These are phyloP conservation scores for Crataegus laevigata DNA, from an alignment of 306 rosid genomes.

Conservation along the genomic window DNA sequence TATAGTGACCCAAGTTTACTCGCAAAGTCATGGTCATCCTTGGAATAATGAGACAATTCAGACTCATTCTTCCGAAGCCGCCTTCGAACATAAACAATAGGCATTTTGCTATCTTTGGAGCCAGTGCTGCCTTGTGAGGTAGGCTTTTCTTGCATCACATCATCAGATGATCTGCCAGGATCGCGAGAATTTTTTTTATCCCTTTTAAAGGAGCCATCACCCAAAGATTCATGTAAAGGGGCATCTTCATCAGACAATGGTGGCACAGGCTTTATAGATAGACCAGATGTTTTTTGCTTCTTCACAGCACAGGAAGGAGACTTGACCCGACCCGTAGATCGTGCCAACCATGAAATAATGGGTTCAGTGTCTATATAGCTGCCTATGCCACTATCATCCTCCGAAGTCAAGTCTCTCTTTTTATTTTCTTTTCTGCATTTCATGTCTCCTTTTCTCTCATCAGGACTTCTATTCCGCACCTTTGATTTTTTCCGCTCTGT, in stretches of 20 bases:
- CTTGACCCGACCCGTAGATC: conserved; percentile 55
- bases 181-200: conserved; percentile 21
- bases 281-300: conserved; percentile 57
- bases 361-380: conserved; percentile 82
- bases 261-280: conserved; percentile 29
- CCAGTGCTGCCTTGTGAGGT: conserved; percentile 32
- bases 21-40: conserved; percentile 18
- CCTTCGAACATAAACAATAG: conserved; percentile 79
- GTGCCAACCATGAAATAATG: conserved; percentile 83
- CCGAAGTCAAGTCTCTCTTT: conserved; percentile 23
- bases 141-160: conserved; percentile 28
- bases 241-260: conserved; percentile 38
- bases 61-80: conserved; percentile 44
- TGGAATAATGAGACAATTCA: conserved; percentile 24
- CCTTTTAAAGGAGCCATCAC: conserved; percentile 25
- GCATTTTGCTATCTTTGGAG: conserved; percentile 41
- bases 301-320: conserved; percentile 49
- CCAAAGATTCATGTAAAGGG: conserved; percentile 14
- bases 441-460: conserved; percentile 30
- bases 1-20: conserved; percentile 28
- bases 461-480: conserved; percentile 29
- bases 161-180: conserved; percentile 41
- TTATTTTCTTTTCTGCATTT: conserved; percentile 44
- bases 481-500: conserved; percentile 28
- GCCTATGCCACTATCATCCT: conserved; percentile 49